A percentile compares a stretch with the other conserved stretches of the same genome.
Conservation (phyloP, 192 early-diverging fungal species). For the Backusella morwellensis region DNA sequence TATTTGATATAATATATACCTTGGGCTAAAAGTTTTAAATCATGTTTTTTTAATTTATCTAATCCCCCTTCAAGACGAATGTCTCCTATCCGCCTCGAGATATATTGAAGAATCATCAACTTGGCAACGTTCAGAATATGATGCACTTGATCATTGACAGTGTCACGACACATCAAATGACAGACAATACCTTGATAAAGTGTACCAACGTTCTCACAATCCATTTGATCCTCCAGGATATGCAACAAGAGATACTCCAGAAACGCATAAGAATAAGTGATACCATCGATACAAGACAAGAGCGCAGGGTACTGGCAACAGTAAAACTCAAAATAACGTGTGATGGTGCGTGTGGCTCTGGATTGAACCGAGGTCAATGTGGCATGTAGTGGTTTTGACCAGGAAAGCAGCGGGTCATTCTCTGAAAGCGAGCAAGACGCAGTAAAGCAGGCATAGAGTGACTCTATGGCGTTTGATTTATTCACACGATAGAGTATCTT, state of each 20-base stretch:
- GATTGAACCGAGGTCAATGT: slow-evolving; percentile 14
- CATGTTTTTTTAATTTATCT: slow-evolving; percentile 11
- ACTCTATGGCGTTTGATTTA: slow-evolving; percentile 24
- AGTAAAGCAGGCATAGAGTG: slow-evolving; percentile 18
- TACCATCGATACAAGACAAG: slow-evolving; percentile 35
- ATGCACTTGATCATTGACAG: slow-evolving; percentile 15
- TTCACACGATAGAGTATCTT: slow-evolving; percentile 15
- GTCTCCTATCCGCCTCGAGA: neutral
- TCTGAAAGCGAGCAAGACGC: slow-evolving; percentile 6
- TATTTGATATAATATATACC: neutral
- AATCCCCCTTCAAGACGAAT: slow-evolving; percentile 6
- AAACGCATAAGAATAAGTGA: slow-evolving; percentile 27
- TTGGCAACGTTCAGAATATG: slow-evolving; percentile 13
- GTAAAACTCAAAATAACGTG: slow-evolving; percentile 28
- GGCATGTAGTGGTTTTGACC: slow-evolving; percentile 19
- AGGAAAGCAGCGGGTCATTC: slow-evolving; percentile 14
- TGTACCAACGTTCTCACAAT: slow-evolving; percentile 14
- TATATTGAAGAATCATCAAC: slow-evolving; percentile 3
- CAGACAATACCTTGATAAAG: slow-evolving; percentile 26
- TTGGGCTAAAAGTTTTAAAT: slow-evolving; percentile 1
- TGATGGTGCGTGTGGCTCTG: slow-evolving; percentile 19
- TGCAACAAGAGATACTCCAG: slow-evolving; percentile 25
- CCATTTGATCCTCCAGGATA: slow-evolving; percentile 28
- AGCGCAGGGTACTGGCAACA: slow-evolving; percentile 29
- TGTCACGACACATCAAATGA: slow-evolving; percentile 19